Percentiles rank a stretch among this genome's conserved stretches.
These are phyloP conservation scores for Sclerotinia spermophila DNA, from an alignment of 2,329 filamentous ascomycete species.

Conservation along the genomic window DNA sequence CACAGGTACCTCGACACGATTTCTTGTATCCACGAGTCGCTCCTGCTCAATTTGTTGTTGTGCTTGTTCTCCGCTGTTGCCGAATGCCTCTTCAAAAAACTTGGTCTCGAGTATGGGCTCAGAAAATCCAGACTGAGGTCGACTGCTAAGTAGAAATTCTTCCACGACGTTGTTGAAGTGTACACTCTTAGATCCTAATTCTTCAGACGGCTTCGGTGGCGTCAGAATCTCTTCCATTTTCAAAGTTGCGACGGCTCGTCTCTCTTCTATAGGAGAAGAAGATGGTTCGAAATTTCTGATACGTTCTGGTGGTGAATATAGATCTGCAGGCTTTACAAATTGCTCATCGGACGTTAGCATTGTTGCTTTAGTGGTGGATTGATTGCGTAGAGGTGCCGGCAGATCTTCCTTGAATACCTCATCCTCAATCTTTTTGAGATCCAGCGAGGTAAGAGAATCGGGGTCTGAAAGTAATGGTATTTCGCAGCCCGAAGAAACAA, in stretches of 20 bases:
- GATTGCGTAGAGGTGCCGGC: slow-evolving; percentile 25
- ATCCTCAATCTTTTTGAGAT: slow-evolving; percentile 32
- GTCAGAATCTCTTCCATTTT: slow-evolving; percentile 36
- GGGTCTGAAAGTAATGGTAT: slow-evolving; percentile 31
- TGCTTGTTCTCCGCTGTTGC: slow-evolving; percentile 23
- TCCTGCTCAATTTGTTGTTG: slow-evolving; percentile 35
- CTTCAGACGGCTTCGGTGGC: slow-evolving; percentile 24
- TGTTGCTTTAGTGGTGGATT: background rate
- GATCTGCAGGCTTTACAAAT: slow-evolving; percentile 63
- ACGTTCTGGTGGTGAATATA: slow-evolving; percentile 40
- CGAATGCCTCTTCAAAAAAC: slow-evolving; percentile 33
- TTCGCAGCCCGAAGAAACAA: slow-evolving; percentile 21
- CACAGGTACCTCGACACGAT: slow-evolving; percentile 46
- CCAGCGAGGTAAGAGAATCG: slow-evolving; percentile 26
- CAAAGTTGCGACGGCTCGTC: slow-evolving; percentile 24
- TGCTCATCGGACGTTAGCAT: slow-evolving; percentile 38
- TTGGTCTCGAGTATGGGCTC: slow-evolving; percentile 20
- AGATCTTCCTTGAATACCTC: slow-evolving; percentile 34
- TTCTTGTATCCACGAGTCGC: slow-evolving; percentile 39
- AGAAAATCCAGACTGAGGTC: slow-evolving; percentile 8
- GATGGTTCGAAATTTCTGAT: slow-evolving; percentile 15
- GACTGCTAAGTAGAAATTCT: slow-evolving; percentile 23
- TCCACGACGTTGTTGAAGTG: slow-evolving; percentile 33
- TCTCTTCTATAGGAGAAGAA: slow-evolving; percentile 9
- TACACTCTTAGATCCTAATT: slow-evolving; percentile 25